Percentiles rank a stretch among this genome's conserved stretches.
phyloP scores from a whole-genome alignment of 306 rosid genomes.

The Trichosanthes truncata region DNA sequence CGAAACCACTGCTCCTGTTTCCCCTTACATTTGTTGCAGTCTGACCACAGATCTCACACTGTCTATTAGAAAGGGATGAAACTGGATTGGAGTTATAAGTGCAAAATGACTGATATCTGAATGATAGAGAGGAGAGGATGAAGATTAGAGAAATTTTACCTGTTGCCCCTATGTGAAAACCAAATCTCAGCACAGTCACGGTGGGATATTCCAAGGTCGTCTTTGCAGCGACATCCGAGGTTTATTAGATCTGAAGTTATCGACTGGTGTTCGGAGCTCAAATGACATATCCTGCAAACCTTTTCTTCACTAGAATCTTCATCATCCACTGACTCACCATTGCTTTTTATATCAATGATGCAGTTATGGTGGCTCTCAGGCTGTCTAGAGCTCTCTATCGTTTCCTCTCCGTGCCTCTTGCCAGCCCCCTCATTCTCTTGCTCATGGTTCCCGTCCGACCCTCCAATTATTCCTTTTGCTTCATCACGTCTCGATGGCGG shows the following conservation, averaged over 20 bases:
- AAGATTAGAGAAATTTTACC: neutral
- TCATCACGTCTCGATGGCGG: neutral
- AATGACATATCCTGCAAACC: slow-evolving; percentile 24
- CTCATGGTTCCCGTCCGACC: neutral
- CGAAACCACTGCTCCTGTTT: neutral
- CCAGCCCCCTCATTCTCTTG: neutral
- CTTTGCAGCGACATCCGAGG: slow-evolving; percentile 22
- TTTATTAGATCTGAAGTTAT: slow-evolving; percentile 4
- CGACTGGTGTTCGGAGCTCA: neutral
- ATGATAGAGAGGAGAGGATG: neutral
- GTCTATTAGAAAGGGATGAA: slow-evolving; percentile 2
- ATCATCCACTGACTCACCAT: neutral
- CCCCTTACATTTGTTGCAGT: slow-evolving; percentile 14
- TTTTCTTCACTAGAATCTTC: neutral
- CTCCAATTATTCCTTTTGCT: neutral
- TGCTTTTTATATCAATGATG: neutral
- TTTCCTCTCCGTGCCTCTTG: neutral
- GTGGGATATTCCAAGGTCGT: slow-evolving; percentile 20
- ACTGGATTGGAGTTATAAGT: neutral
- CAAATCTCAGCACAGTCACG: slow-evolving; percentile 18
- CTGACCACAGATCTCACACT: slow-evolving; percentile 22
- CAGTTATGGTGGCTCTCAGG: neutral
- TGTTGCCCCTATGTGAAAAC: slow-evolving; percentile 16
- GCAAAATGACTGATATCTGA: neutral
- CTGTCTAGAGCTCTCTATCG: neutral